These are phyloP conservation scores for Conidiobolus incongruus DNA, from an alignment of 371 early-diverging fungal species.

Conservation along the genomic window DNA sequence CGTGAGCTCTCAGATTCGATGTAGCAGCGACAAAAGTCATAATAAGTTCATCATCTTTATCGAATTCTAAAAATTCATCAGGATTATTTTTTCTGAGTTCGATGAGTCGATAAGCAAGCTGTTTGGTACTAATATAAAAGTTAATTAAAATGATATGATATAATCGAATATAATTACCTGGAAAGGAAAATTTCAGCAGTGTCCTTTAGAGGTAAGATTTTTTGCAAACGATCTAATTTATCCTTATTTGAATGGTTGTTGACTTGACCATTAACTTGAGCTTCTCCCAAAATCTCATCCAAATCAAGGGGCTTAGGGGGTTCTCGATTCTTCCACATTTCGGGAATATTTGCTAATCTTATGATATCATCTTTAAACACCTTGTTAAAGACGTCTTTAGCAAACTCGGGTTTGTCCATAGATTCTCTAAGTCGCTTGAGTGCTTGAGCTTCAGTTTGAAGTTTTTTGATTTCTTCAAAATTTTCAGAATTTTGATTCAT, in stretches of 20 bases:
- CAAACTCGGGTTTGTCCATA: constrained; percentile 33
- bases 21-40: constrained; percentile 84
- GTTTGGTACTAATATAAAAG: too few relatives aligned
- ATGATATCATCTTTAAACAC: constrained; percentile 42
- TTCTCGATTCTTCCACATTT: constrained; percentile 69
- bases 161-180: too few relatives aligned
- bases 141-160: too few relatives aligned
- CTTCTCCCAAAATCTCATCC: too few relatives aligned
- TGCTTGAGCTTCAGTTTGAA: constrained; percentile 44
- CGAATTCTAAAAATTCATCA: constrained; percentile 38
- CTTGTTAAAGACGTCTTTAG: constrained; percentile 58
- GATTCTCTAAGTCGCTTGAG: constrained; percentile 34
- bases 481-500: constrained; percentile 9
- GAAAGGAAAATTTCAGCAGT: too few relatives aligned
- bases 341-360: constrained; percentile 51
- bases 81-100: constrained; percentile 16
- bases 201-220: too few relatives aligned
- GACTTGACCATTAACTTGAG: too few relatives aligned
- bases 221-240: too few relatives aligned
- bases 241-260: too few relatives aligned
- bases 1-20: constrained; percentile 61
- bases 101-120: constrained; percentile 17
- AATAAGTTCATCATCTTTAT: constrained; percentile 82
- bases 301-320: constrained; percentile 20
- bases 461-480: constrained; percentile 40